phyloP scores from a whole-genome alignment of 768 basidiomycete genomes.

The Vararia minispora region DNA sequence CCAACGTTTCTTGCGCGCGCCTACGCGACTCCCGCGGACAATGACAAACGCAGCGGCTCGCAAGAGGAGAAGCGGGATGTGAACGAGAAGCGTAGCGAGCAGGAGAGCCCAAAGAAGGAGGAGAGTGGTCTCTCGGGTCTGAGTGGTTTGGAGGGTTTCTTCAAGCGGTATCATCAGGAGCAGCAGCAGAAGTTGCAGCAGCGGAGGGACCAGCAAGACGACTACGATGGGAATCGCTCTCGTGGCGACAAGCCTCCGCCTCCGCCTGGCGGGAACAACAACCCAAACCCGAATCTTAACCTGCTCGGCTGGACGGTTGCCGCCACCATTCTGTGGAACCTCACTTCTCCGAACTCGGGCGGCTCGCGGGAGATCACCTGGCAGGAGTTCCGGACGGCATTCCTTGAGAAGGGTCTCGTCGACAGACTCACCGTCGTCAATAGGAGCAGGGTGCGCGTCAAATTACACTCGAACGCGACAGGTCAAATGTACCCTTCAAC shows the following conservation, averaged over 20 bases:
- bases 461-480: constrained; percentile 84
- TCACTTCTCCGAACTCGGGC: constrained; percentile 34
- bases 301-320: constrained; percentile 47
- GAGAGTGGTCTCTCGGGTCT: constrained; percentile 18
- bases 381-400: constrained; percentile 97
- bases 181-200: constrained; percentile 8
- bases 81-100: constrained; percentile 1
- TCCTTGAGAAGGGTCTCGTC: constrained; percentile 93
- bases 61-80: constrained; percentile 4
- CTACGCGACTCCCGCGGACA: constrained; percentile 11
- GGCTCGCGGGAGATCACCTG: constrained; percentile 90
- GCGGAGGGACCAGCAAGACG: constrained; percentile 18
- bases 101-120: constrained; percentile 10
- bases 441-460: constrained; percentile 80
- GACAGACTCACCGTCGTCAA: constrained; percentile 91
- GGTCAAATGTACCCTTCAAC: constrained; percentile 63
- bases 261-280: constrained; percentile 30
- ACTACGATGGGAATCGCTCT: constrained; percentile 25
- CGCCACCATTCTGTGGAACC: constrained; percentile 56
- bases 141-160: constrained; percentile 15
- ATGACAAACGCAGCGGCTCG: constrained; percentile 3
- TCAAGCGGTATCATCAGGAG: constrained; percentile 16
- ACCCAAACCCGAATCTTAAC: constrained; percentile 45
- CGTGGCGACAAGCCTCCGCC: constrained; percentile 43
- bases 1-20: constrained; percentile 1